Percentiles rank a stretch among this genome's conserved stretches.
These are phyloP conservation scores for Globisporangium paddicum DNA, from an alignment of 352 stramenopile genomes.

Conservation along the genomic window DNA sequence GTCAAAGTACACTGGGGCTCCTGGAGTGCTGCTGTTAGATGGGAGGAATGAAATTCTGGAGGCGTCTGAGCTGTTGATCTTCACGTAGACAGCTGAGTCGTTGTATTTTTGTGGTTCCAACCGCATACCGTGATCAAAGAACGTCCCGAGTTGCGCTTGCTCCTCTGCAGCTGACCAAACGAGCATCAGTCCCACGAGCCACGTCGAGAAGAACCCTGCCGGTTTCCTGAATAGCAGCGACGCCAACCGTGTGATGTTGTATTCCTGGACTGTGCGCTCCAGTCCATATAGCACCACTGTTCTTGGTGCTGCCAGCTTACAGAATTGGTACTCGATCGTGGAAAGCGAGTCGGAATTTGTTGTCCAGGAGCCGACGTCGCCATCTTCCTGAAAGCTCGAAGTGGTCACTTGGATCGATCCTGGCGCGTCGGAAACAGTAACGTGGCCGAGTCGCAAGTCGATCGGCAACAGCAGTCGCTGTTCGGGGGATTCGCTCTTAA, in stretches of 20 bases:
- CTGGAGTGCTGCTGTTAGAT: not conserved
- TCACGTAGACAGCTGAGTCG: slow-evolving; percentile 6
- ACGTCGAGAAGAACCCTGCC: not conserved
- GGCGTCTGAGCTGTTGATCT: not conserved
- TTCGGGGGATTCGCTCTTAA: slow-evolving; percentile 7
- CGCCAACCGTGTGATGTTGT: not conserved
- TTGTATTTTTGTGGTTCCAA: slow-evolving; percentile 7
- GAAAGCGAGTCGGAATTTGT: not conserved
- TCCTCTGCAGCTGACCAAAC: slow-evolving; percentile 7
- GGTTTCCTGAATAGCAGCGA: not conserved
- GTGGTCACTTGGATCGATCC: slow-evolving; percentile 10
- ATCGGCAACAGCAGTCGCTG: slow-evolving; percentile 10
- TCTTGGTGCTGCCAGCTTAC: slow-evolving; percentile 1
- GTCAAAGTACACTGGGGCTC: slow-evolving; percentile 6
- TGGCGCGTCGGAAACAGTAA: not conserved
- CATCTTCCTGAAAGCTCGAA: not conserved
- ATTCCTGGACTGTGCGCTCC: not conserved
- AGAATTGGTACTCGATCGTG: slow-evolving; percentile 13
- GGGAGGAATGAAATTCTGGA: not conserved
- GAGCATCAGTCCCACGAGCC: not conserved
- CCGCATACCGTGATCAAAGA: slow-evolving; percentile 3
- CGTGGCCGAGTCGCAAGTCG: slow-evolving; percentile 11
- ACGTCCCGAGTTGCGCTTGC: not conserved
- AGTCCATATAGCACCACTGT: slow-evolving; percentile 1
- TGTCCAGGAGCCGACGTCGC: slow-evolving; percentile 6